Evolutionary conservation across 2,329 filamentous ascomycete genomes (phyloP), one percentile per base, ranked within the genome.

Genomic region (Dactylellina sp.): DNA sequence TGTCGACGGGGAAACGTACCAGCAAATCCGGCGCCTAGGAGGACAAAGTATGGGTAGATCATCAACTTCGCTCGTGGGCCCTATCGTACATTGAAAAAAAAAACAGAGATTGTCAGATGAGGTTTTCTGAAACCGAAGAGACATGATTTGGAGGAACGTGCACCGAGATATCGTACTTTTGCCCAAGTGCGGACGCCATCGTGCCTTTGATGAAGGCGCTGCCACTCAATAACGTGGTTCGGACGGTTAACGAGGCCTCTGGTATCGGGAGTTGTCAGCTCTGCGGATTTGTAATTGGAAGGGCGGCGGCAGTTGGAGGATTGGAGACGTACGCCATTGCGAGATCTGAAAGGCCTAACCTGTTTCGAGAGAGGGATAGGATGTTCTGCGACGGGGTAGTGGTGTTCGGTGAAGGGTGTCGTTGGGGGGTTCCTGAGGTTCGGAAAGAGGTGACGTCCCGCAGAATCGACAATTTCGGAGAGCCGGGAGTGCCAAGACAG

Each of bases 171-270:
- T 68, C 77, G 35, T 57, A 90, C 88, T 87, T 90, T 89, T 81
- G 85, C 83, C 88, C 88, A 90, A 81, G 87, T 85, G 81, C 88
- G 84, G 80, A 88, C 82, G 78, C 88, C 88, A 80, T 90, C 88
- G 80, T 89, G 83, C 76, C 83, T 84, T 83, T 90, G 88, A 83
- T 88, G 88, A 53, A 89, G 84, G 77, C 86, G 84, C 83, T 90
- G 88, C 83, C 89, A 90, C 78, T 86, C 82, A 60, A 88, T 86
- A 76, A 90, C 89, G 78, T 86, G 85, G 84, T 90, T 90, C 82
- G 87, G 84, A 81, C 88, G 88, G 84, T 85, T 85, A 79, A 90
- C 80, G 77, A 83, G 84, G 75, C 84, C 85, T 77, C 47, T 63
- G 40, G 14, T 52, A 46, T 68, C 59, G 65, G 65, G 53, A 71